These are phyloP conservation scores for Cladosporium austrohemisphaericum DNA, from an alignment of 2,329 filamentous ascomycete genomes.

Conservation along the genomic window DNA sequence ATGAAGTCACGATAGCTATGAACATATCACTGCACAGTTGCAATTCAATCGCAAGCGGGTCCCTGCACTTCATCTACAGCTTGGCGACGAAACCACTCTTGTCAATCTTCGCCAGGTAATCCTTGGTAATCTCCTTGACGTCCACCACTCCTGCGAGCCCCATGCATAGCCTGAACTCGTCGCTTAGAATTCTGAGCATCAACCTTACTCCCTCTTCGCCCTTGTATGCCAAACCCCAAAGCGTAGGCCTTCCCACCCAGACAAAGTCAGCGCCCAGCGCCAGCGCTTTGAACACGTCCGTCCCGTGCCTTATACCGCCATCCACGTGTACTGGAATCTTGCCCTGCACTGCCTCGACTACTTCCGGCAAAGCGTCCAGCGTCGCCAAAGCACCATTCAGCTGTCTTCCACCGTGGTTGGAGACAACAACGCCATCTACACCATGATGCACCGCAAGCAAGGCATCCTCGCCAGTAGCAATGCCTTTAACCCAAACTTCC, in stretches of 20 bases:
- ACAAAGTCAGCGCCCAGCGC: conserved; percentile 43
- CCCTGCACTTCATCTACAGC: conserved; percentile 21
- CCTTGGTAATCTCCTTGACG: conserved; percentile 36
- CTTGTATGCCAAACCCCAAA: conserved; percentile 46
- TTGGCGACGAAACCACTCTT: conserved; percentile 29
- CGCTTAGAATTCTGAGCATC: conserved; percentile 41
- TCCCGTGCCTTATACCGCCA: conserved; percentile 51
- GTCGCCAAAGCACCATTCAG: conserved; percentile 54
- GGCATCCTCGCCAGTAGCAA: conserved; percentile 40
- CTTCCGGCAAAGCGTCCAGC: conserved; percentile 44
- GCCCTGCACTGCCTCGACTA: conserved; percentile 33
- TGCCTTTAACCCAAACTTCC: conserved; percentile 46
- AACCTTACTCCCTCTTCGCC: conserved; percentile 38
- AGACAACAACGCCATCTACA: conserved; percentile 48
- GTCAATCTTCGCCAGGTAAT: conserved; percentile 39
- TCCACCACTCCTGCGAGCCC: conserved; percentile 37
- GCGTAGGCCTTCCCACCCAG: conserved; percentile 45
- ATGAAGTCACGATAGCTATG: conserved; percentile 9
- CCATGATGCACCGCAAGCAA: conserved; percentile 39
- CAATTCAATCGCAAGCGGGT: not conserved
- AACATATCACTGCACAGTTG: not conserved
- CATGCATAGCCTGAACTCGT: conserved; percentile 40
- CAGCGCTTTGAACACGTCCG: conserved; percentile 54
- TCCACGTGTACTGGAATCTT: conserved; percentile 58
- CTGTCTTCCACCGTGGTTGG: conserved; percentile 57